Conservation (phyloP, 495 filamentous ascomycete genomes). For the Neurospora discreta region DNA sequence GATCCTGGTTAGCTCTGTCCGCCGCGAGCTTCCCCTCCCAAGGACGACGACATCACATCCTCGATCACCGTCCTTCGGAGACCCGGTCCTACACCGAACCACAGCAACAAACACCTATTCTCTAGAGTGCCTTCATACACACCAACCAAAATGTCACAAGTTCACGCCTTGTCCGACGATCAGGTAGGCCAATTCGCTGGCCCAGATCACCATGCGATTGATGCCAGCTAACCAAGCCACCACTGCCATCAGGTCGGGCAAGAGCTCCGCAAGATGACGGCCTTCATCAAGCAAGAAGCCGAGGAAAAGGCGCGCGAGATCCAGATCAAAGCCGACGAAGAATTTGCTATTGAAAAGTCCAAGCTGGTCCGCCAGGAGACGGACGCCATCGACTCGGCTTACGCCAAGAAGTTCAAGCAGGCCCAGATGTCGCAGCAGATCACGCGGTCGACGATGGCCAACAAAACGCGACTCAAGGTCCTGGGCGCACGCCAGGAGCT, state of each 20-base stretch:
- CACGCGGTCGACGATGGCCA: conserved; percentile 83
- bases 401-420: conserved; percentile 98
- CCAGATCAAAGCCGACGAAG: conserved; percentile 93
- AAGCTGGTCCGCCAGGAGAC: conserved; percentile 95
- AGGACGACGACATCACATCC: not conserved
- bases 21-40: not conserved
- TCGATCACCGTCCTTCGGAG: not conserved
- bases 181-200: conserved; percentile 47
- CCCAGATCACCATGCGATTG: too few relatives aligned
- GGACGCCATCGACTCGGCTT: conserved; percentile 75
- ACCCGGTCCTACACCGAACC: not conserved
- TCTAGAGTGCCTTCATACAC: conserved; percentile 13
- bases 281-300: conserved; percentile 99
- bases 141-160: conserved; percentile 68
- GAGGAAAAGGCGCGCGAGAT: conserved; percentile 94
- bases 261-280: conserved; percentile 99
- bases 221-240: not conserved
- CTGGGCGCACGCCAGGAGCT: conserved; percentile 79
- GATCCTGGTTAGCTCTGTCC: not conserved
- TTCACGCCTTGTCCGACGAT: conserved; percentile 91
- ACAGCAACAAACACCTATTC: not conserved
- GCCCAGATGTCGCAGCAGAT: conserved; percentile 96
- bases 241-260: conserved; percentile 55
- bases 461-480: conserved; percentile 85
- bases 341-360: conserved; percentile 96